phyloP scores from a whole-genome alignment of 2,329 filamentous ascomycete genomes.

The Calcarisporium arbuscula region DNA sequence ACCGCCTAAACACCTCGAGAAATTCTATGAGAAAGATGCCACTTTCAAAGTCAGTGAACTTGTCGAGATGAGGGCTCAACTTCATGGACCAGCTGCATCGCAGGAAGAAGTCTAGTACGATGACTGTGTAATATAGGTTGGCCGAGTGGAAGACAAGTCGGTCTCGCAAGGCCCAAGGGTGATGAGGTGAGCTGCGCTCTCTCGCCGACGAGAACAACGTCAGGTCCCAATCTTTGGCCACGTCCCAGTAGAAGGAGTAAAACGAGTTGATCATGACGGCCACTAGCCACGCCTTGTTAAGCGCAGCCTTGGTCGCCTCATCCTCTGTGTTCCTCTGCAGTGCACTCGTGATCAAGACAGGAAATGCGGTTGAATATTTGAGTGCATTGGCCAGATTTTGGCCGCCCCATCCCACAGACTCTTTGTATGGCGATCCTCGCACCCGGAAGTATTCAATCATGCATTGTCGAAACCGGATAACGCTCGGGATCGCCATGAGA shows the following conservation, averaged over 20 bases:
- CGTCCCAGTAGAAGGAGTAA: conserved; percentile 99
- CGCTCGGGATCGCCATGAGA: conserved; percentile 73
- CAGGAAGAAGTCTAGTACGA: conserved; percentile 71
- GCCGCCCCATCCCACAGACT: conserved; percentile 64
- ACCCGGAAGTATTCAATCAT: conserved; percentile 80
- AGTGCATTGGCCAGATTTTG: conserved; percentile 89
- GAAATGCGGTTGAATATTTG: conserved; percentile 93
- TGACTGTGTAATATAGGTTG: conserved; percentile 74
- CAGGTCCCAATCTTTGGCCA: conserved; percentile 94
- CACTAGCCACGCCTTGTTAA: conserved; percentile 59
- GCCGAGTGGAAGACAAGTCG: conserved; percentile 66
- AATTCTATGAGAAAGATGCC: conserved; percentile 84
- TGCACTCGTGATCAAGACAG: conserved; percentile 76
- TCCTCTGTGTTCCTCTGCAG: conserved; percentile 57
- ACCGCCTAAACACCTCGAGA: conserved; percentile 79
- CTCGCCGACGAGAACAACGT: conserved; percentile 62
- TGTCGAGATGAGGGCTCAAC: conserved; percentile 73
- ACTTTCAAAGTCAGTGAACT: conserved; percentile 79
- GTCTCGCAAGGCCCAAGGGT: conserved; percentile 72
- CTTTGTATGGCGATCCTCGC: conserved; percentile 47
- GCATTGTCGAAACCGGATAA: conserved; percentile 88
- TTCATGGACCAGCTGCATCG: conserved; percentile 90
- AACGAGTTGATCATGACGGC: conserved; percentile 76
- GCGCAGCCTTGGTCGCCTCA: conserved; percentile 30
- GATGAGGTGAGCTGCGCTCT: conserved; percentile 54